phyloP scores from a whole-genome alignment of 1,139 yeast species.

The Lodderomyces metapsilosis region DNA sequence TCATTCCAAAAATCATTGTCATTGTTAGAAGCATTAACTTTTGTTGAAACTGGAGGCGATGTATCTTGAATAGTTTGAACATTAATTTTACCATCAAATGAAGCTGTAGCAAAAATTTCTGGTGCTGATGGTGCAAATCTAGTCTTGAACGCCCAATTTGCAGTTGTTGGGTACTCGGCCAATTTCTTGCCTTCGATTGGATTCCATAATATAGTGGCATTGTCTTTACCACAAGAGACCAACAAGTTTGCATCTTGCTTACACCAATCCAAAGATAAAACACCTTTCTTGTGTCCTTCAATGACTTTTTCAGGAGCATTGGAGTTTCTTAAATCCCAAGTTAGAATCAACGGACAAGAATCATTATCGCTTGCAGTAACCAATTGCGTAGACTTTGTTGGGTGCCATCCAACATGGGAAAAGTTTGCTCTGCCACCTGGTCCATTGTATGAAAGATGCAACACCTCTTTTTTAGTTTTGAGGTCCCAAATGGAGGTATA shows the following conservation, averaged over 20 bases:
- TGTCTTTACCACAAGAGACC: constrained; percentile 89
- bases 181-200: constrained; percentile 68
- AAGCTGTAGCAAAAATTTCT: constrained; percentile 88
- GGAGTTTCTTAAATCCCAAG: constrained; percentile 95
- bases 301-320: constrained; percentile 80
- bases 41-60: constrained; percentile 50
- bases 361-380: constrained; percentile 87
- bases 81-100: constrained; percentile 83
- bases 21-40: constrained; percentile 51
- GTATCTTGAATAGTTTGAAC: constrained; percentile 89
- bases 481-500: constrained; percentile 94
- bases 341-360: constrained; percentile 71
- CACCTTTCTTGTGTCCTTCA: constrained; percentile 84
- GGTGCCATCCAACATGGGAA: constrained; percentile 84
- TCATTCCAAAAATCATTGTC: constrained; percentile 80
- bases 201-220: constrained; percentile 86
- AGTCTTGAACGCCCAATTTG: constrained; percentile 92
- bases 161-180: constrained; percentile 87
- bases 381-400: constrained; percentile 77
- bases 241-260: constrained; percentile 73
- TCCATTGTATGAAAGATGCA: constrained; percentile 70
- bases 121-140: constrained; percentile 87
- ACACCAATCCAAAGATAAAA: constrained; percentile 93
- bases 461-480: constrained; percentile 80
- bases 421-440: constrained; percentile 57